Evolutionary conservation across 768 basidiomycete genomes (phyloP), one percentile per base, ranked within the genome.

Genomic region (Thelephora aurantiotincta): DNA sequence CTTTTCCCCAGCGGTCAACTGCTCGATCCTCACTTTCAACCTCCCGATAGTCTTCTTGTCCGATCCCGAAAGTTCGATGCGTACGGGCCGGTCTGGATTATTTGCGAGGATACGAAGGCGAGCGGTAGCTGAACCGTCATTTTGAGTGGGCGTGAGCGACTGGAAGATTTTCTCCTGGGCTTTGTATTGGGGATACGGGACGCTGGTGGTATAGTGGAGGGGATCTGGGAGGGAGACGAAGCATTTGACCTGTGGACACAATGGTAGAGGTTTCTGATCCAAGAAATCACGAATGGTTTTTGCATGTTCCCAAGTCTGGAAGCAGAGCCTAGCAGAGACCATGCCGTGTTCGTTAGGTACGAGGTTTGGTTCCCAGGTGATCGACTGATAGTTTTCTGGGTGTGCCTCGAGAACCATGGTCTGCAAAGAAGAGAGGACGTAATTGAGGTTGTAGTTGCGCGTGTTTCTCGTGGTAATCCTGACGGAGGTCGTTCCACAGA

Each of bases 1-100:
- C 33, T 60, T 70, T 35, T 73, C 70, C 5, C 78, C 78, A 19
- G 64, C 64, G 2, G 68, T 70, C 35, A 80, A 56, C 45, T 63
- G 69, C 57, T 80, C 79, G 0, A 76, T 72, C 45, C 77, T 63
- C 11, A 80, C 77, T 60, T 79, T 80, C 50, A 81, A 54, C 4
- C 68, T 65, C 1, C 79, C 79, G 1, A 72, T 67, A 1, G 68
- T 68, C 52, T 72, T 70, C 59, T 73, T 73, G 44, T 72, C 71
- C 12, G 71, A 64, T 0, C 78, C 78, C 1, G 63, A 53, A n/a
- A 79, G 64, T 3, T 60, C 66, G 35, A 80, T 65, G 13, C 62
- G 58, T 38, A 71, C 64, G 43, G 33, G 55, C 54, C 19, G 16
- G 2, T 22, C 38, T 18, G 52, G 55, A 7, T 19, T 35, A 12